Evolutionary conservation across 2,329 filamentous ascomycete genomes (phyloP).

Genomic region (Penicillium sp.): DNA sequence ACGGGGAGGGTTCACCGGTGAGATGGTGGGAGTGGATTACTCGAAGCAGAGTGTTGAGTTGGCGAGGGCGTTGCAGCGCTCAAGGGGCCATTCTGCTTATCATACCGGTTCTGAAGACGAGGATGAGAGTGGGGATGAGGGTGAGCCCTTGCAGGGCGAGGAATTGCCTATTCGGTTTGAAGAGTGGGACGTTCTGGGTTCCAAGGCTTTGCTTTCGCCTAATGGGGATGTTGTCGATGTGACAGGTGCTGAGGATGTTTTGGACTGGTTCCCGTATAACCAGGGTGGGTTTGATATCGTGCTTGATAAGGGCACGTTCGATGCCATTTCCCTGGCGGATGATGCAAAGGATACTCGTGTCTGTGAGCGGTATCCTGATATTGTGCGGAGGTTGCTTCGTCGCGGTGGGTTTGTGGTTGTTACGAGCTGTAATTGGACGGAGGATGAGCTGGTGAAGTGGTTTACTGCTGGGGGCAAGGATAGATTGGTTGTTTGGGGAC

Average conservation of each 20-base stretch:
- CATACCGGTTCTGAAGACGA: slow-evolving; percentile 26
- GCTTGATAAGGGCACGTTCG: slow-evolving; percentile 97
- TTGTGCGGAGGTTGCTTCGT: slow-evolving; percentile 64
- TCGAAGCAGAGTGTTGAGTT: slow-evolving; percentile 68
- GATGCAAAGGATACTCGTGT: slow-evolving; percentile 47
- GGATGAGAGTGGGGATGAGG: slow-evolving; percentile 45
- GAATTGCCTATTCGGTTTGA: slow-evolving; percentile 45
- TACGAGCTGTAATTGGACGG: slow-evolving; percentile 98
- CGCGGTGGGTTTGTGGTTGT: slow-evolving; percentile 70
- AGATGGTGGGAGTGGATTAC: slow-evolving; percentile 85
- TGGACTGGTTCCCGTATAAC: slow-evolving; percentile 39
- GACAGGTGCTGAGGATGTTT: neutral
- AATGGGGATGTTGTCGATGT: slow-evolving; percentile 29
- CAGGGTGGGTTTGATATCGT: slow-evolving; percentile 73
- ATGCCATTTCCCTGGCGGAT: slow-evolving; percentile 72
- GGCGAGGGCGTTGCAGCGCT: slow-evolving; percentile 57
- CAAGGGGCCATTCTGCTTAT: slow-evolving; percentile 34
- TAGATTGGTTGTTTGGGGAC: slow-evolving; percentile 57
- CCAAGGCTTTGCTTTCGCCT: slow-evolving; percentile 26
- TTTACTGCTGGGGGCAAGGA: slow-evolving; percentile 52
- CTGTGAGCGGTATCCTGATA: slow-evolving; percentile 68
- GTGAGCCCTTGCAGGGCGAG: slow-evolving; percentile 20
- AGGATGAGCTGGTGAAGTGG: slow-evolving; percentile 75
- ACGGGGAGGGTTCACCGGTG: slow-evolving; percentile 58
- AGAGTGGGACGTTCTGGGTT: slow-evolving; percentile 60